phyloP scores from a whole-genome alignment of 2,329 filamentous ascomycete genomes.

The Neopestalotiopsis sp. region DNA sequence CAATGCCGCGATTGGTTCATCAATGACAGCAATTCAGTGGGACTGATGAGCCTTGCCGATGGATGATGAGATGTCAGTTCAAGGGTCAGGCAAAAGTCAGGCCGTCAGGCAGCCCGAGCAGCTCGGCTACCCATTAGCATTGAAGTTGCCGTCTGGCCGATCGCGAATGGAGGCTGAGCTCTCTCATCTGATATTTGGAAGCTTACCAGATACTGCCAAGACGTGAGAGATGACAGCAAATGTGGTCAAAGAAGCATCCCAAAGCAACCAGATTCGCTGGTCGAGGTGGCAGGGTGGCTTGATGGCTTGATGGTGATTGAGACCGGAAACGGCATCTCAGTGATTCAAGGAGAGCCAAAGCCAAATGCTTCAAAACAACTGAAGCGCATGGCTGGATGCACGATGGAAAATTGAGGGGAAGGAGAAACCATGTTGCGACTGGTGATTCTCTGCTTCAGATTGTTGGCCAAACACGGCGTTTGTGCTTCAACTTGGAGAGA shows the following conservation, averaged over 20 bases:
- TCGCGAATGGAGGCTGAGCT: constrained; percentile 3
- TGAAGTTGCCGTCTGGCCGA: background rate
- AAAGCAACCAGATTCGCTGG: background rate
- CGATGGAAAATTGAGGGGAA: background rate
- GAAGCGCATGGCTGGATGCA: background rate
- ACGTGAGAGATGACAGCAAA: constrained; percentile 1
- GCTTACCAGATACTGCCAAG: constrained; percentile 11
- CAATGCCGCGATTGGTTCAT: constrained; percentile 10
- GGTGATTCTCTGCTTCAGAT: background rate
- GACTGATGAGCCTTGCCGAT: background rate
- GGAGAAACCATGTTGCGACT: background rate
- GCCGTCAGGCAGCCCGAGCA: background rate
- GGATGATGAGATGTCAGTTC: background rate
- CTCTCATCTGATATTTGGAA: constrained; percentile 5
- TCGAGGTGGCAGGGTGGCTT: background rate
- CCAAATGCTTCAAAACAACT: background rate
- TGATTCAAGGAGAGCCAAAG: background rate
- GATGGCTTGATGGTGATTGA: background rate
- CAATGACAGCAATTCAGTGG: background rate
- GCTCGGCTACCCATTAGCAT: background rate
- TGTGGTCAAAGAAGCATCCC: background rate
- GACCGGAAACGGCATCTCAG: background rate
- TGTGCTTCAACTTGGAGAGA: background rate
- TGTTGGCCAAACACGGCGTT: background rate
- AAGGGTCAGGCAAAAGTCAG: background rate